Evolutionary conservation across 2,329 filamentous ascomycete genomes (phyloP).

Genomic region (Fusarium sp.): DNA sequence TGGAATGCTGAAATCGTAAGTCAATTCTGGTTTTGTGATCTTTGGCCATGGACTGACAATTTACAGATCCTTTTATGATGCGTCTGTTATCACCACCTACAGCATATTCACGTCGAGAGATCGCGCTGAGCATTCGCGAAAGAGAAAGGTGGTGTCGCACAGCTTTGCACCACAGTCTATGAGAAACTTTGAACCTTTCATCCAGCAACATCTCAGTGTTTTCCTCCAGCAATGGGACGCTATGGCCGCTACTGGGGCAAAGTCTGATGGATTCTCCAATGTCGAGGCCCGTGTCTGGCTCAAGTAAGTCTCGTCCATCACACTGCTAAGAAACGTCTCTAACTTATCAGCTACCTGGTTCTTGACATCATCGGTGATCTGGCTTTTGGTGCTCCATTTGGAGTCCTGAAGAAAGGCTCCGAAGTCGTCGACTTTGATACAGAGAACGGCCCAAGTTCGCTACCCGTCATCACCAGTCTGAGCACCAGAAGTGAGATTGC

Average conservation of each 20-base stretch:
- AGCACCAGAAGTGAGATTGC: not conserved
- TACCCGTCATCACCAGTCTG: not conserved
- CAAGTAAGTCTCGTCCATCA: not conserved
- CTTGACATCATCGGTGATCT: constrained; percentile 17
- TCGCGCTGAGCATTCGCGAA: constrained; percentile 12
- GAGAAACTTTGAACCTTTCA: not conserved
- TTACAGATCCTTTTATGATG: constrained; percentile 5
- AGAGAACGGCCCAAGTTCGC: not conserved
- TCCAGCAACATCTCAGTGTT: not conserved
- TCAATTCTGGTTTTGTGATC: no score
- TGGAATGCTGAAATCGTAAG: constrained; percentile 11
- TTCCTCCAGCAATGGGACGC: constrained; percentile 7
- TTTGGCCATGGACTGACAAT: not conserved
- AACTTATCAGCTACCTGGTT: not conserved
- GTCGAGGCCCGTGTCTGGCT: constrained; percentile 1
- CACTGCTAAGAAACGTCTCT: accelerated
- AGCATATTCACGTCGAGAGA: constrained; percentile 13
- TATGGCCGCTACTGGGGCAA: not conserved
- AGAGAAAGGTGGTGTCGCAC: constrained; percentile 2
- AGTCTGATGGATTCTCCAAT: not conserved
- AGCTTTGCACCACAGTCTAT: constrained; percentile 13
- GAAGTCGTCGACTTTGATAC: not conserved
- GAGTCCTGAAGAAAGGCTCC: constrained; percentile 2
- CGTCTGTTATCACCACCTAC: constrained; percentile 1
- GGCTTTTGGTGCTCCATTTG: constrained; percentile 7